Percentiles rank a stretch among this genome's conserved stretches.
These are phyloP conservation scores for Larix sibirica DNA, from an alignment of 83 land plant genomes.

Conservation along the genomic window DNA sequence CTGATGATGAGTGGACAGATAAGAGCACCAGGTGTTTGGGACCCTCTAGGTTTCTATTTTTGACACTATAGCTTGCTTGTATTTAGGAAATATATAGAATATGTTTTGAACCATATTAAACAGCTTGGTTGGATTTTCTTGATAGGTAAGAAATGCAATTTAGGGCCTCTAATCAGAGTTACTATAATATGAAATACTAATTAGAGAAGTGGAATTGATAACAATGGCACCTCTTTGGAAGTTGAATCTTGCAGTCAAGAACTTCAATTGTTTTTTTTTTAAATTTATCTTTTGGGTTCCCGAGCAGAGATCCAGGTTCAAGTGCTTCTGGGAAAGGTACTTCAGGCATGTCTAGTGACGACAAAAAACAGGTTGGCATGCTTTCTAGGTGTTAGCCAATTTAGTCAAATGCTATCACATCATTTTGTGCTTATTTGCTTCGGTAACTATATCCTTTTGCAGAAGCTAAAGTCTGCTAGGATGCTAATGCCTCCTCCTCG, in stretches of 20 bases:
- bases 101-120: neutral
- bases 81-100: neutral
- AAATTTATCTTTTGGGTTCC: neutral
- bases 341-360: slow-evolving; percentile 87
- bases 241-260: neutral
- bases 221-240: neutral
- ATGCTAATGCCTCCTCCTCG: slow-evolving; percentile 76
- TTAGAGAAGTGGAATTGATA: too few species aligned
- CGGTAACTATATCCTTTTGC: slow-evolving; percentile 10
- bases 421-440: slow-evolving; percentile 11
- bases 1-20: slow-evolving; percentile 98
- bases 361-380: slow-evolving; percentile 52
- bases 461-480: slow-evolving; percentile 65
- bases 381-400: neutral
- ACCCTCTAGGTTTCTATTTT: neutral
- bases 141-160: neutral
- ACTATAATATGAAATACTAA: too few species aligned
- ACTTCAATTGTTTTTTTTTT: neutral
- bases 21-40: slow-evolving; percentile 82
- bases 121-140: neutral
- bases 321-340: slow-evolving; percentile 76
- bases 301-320: slow-evolving; percentile 69
- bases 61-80: neutral
- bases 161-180: neutral
- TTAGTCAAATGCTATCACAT: neutral